Percentiles rank a stretch among this genome's conserved stretches.
Conservation (phyloP, 108 stramenopile genomes). For the Craspedostauros australis region DNA sequence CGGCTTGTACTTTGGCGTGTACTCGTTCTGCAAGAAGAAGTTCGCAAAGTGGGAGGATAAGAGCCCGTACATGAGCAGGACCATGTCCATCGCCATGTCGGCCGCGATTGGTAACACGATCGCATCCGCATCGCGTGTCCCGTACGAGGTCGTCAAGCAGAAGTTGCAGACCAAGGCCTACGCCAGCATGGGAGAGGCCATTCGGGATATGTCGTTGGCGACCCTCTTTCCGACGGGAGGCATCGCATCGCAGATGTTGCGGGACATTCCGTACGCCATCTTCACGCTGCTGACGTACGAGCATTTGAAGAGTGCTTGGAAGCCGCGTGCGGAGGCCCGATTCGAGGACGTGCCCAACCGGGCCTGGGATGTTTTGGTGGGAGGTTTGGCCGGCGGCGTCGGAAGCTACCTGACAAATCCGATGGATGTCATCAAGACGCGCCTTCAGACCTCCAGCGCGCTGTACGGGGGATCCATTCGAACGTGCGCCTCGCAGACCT, state of each 20-base stretch:
- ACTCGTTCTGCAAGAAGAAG: slow-evolving; percentile 70
- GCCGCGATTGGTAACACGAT: slow-evolving; percentile 89
- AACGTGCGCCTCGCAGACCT: slow-evolving; percentile 41
- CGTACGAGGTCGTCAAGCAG: slow-evolving; percentile 95
- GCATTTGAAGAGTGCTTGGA: slow-evolving; percentile 45
- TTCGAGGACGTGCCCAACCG: slow-evolving; percentile 12
- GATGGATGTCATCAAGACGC: slow-evolving; percentile 90
- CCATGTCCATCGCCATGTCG: slow-evolving; percentile 55
- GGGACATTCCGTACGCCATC: slow-evolving; percentile 96
- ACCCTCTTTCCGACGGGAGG: slow-evolving; percentile 84
- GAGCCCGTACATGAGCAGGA: slow-evolving; percentile 12
- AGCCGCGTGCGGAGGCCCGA: slow-evolving; percentile 9
- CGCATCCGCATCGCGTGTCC: slow-evolving; percentile 88
- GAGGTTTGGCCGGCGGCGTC: slow-evolving; percentile 87
- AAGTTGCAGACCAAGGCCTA: slow-evolving; percentile 87
- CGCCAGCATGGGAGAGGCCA: slow-evolving; percentile 53
- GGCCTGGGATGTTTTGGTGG: slow-evolving; percentile 72
- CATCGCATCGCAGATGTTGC: slow-evolving; percentile 81
- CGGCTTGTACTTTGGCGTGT: slow-evolving; percentile 86
- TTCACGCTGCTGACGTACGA: slow-evolving; percentile 90
- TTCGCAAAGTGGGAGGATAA: slow-evolving; percentile 31
- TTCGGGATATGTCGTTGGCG: slow-evolving; percentile 49
- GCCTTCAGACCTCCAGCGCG: slow-evolving; percentile 58
- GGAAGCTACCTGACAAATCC: slow-evolving; percentile 89
- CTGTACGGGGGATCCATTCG: slow-evolving; percentile 63